These are phyloP conservation scores for Scutellaria barbata DNA, from an alignment of 257 asterid species.

Conservation along the genomic window DNA sequence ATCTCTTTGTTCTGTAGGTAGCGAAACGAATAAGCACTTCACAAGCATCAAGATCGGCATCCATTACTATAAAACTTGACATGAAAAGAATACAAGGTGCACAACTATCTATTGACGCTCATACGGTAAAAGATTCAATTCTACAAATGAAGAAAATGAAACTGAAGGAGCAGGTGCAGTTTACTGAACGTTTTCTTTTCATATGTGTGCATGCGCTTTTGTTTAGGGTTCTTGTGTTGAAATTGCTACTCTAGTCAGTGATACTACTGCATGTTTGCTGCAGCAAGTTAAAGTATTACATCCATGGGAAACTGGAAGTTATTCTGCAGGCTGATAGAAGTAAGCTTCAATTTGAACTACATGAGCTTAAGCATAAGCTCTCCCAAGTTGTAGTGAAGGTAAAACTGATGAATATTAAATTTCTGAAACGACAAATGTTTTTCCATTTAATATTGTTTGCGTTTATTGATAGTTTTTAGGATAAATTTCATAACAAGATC, in stretches of 20 bases:
- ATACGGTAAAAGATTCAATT: conserved; percentile 72
- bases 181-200: not conserved
- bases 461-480: conserved; percentile 1
- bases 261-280: conserved; percentile 31
- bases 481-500: no score
- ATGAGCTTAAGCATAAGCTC: conserved; percentile 65
- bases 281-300: conserved; percentile 69
- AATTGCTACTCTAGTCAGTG: conserved; percentile 4
- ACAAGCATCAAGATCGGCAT: conserved; percentile 63
- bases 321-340: conserved; percentile 51
- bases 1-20: conserved; percentile 55
- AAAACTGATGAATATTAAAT: conserved; percentile 34
- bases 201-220: conserved; percentile 13
- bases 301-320: conserved; percentile 63
- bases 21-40: conserved; percentile 78
- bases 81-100: conserved; percentile 64
- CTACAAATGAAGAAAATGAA: conserved; percentile 63
- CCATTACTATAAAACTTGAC: conserved; percentile 75
- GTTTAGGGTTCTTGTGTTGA: conserved; percentile 17
- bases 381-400: conserved; percentile 84
- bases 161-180: conserved; percentile 67
- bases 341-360: conserved; percentile 74
- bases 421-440: conserved; percentile 12
- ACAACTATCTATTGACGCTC: conserved; percentile 66
- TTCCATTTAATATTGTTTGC: conserved; percentile 8